Evolutionary conservation across 2,329 filamentous ascomycete genomes (phyloP), one percentile per base, ranked within the genome.

Genomic region (Hawksworthiomyces lignivorus): DNA sequence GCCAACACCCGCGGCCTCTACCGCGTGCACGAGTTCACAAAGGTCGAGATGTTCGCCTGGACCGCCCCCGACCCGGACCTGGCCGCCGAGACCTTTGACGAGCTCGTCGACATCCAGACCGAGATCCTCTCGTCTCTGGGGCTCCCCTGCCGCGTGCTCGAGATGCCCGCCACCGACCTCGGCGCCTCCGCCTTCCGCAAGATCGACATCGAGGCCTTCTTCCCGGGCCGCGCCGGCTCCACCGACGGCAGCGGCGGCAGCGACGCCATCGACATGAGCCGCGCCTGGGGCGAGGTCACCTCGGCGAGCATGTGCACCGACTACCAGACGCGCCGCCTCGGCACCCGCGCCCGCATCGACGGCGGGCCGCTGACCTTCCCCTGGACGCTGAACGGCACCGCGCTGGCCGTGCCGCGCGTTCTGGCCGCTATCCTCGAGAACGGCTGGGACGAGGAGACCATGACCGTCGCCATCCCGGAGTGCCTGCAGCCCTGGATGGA

Each of bases 1-100:
- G 81, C 84, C 19, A 87, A 92, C 53, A 95, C 89, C 2, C 96
- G 95, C 64, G 92, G 92, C 5, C 68, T 98, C 2, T 98, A 97
- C 64, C 83, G 92, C 21, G 92, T 98, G 4, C 92, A 98, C 63
- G 92, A 98, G 63, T 98, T 98, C 64, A 95, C 88, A 21, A 98
- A 98, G 61, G 90, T 98, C 0, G 92, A 98, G 63, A 81, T 98
- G 71, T 97, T 98, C 59, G 88, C 84, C 0, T 98, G 92, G 92
- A 84, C 87, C 5, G 54, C 72, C 22, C 78, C 85, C 2, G 70
- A 77, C 40, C 44, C 54, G 3, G 58, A 56, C 24, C 57, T 61
- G 30, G 67, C 78, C 0, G 65, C 72, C 7, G 66, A 73, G 0
- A 54, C 90, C 11, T 95, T 95, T 60, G 70, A 85, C 38, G 88